A percentile compares a stretch with the other conserved stretches of the same genome.
Conservation (phyloP, 306 rosid genomes). For the Crataegus laevigata region DNA sequence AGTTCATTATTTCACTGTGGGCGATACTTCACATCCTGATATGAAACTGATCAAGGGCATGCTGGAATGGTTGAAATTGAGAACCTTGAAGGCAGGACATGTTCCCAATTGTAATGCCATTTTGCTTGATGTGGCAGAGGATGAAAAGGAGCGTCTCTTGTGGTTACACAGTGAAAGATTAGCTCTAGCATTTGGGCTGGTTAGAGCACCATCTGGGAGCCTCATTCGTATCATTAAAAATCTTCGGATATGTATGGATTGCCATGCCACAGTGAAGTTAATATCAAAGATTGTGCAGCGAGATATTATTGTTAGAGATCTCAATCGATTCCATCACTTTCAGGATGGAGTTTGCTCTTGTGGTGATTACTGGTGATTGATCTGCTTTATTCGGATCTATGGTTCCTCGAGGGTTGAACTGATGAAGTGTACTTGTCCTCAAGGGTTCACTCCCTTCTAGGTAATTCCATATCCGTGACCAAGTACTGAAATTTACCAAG, state of each 20-base stretch:
- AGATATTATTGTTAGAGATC: conserved; percentile 60
- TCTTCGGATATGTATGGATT: conserved; percentile 76
- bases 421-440: conserved; percentile 1
- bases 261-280: conserved; percentile 65
- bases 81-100: conserved; percentile 55
- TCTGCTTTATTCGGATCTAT: not conserved
- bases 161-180: conserved; percentile 80
- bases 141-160: conserved; percentile 62
- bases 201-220: conserved; percentile 53
- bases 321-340: conserved; percentile 77
- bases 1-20: conserved; percentile 53
- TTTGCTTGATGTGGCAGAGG: conserved; percentile 65
- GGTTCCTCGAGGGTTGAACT: not conserved
- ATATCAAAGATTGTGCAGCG: conserved; percentile 52
- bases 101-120: conserved; percentile 48
- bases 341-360: conserved; percentile 58
- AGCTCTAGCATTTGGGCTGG: conserved; percentile 68
- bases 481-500: not conserved
- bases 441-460: not conserved
- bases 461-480: not conserved
- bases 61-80: conserved; percentile 55
- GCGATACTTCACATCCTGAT: conserved; percentile 66
- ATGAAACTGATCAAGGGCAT: conserved; percentile 43
- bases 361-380: conserved; percentile 63
- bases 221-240: conserved; percentile 68